These are phyloP conservation scores for Vitis hybrid DNA, from an alignment of 177 flowering plant species.

Conservation along the genomic window DNA sequence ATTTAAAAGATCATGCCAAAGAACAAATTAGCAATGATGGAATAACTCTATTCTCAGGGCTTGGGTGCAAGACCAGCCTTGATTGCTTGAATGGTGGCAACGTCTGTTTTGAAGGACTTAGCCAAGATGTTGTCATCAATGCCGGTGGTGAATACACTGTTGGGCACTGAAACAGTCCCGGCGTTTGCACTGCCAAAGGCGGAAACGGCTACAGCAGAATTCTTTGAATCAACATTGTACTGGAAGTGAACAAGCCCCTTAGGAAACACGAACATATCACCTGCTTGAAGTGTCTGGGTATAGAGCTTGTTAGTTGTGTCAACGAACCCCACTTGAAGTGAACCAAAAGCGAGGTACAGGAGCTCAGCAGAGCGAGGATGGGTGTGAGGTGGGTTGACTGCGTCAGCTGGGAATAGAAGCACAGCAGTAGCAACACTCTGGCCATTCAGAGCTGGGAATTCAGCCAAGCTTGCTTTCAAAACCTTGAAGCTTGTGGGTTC, in stretches of 20 bases:
- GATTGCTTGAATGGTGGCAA: too few relatives aligned
- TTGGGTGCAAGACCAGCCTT: too few relatives aligned
- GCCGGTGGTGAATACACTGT: constrained; percentile 10
- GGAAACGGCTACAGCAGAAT: constrained; percentile 25
- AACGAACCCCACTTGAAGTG: constrained; percentile 39
- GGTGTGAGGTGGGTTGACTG: constrained; percentile 41
- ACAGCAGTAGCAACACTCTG: constrained; percentile 46
- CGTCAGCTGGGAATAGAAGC: constrained; percentile 30
- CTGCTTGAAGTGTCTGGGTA: constrained; percentile 32
- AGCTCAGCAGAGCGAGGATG: constrained; percentile 55
- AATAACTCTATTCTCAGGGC: too few relatives aligned
- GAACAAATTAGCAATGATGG: too few relatives aligned
- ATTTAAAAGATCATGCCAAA: too few relatives aligned
- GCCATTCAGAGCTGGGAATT: constrained; percentile 41
- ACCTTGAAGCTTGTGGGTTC: constrained; percentile 27
- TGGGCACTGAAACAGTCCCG: constrained; percentile 31
- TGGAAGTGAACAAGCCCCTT: constrained; percentile 41
- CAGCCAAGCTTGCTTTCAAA: constrained; percentile 30
- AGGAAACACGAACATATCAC: constrained; percentile 42
- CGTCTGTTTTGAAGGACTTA: too few relatives aligned
- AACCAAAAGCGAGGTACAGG: constrained; percentile 23
- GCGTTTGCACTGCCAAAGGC: constrained; percentile 35
- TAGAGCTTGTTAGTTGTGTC: constrained; percentile 43
- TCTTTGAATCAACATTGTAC: constrained; percentile 19
- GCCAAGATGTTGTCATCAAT: too few relatives aligned